A percentile compares a stretch with the other conserved stretches of the same genome.
These are phyloP conservation scores for Rhodotorula mucilaginosa DNA, from an alignment of 1,284 basidiomycete species.

Conservation along the genomic window DNA sequence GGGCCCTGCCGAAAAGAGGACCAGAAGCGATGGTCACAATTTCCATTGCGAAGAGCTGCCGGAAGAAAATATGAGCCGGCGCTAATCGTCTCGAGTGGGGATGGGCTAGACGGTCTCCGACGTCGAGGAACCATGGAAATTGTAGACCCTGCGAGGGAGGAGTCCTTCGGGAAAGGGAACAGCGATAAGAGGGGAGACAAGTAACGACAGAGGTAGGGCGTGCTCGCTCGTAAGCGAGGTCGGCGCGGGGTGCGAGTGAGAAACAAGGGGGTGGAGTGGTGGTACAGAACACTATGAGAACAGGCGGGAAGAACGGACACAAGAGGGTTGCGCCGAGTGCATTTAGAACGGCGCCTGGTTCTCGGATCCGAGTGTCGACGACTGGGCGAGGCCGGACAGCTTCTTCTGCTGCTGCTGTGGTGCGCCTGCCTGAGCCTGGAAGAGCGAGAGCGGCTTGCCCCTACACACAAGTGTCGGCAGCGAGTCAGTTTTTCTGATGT, in stretches of 20 bases:
- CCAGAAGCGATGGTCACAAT: background rate
- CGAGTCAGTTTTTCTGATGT: background rate
- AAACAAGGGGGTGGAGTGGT: background rate
- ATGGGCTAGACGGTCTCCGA: too few species aligned
- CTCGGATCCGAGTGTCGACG: slow-evolving; percentile 9
- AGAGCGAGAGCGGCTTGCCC: slow-evolving; percentile 43
- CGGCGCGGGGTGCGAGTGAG: background rate
- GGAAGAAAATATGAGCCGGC: background rate
- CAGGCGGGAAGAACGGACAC: background rate
- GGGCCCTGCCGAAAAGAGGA: background rate
- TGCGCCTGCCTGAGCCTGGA: slow-evolving; percentile 33
- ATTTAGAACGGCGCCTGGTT: slow-evolving; percentile 31
- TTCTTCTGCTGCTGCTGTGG: slow-evolving; percentile 18
- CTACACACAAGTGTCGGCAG: slow-evolving; percentile 13
- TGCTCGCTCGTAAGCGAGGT: too few species aligned
- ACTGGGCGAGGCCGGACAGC: slow-evolving; percentile 22
- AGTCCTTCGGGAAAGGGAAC: background rate
- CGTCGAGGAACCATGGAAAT: background rate
- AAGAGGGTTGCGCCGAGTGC: background rate
- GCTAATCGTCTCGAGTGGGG: background rate
- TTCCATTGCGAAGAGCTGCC: slow-evolving; percentile 4
- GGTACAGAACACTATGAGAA: background rate
- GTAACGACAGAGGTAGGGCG: slow-evolving; percentile 8
- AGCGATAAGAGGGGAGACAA: background rate
- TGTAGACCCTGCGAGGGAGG: background rate